These are phyloP conservation scores for Somion occarium DNA, from an alignment of 1,284 basidiomycete species.

Conservation along the genomic window DNA sequence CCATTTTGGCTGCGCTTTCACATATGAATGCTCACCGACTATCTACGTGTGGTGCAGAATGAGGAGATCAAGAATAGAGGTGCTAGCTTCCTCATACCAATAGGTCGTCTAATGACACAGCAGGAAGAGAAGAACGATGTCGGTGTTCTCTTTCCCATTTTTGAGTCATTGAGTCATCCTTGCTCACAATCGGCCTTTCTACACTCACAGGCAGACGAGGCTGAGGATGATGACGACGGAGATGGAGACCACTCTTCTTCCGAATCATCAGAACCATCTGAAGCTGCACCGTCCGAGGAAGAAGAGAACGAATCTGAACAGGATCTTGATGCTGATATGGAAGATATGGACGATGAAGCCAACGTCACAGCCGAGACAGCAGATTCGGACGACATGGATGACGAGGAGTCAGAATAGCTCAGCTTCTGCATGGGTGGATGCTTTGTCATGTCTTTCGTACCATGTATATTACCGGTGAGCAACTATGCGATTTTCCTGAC, in stretches of 20 bases:
- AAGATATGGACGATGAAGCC: slow-evolving; percentile 63
- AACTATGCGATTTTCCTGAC: neutral
- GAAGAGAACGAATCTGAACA: slow-evolving; percentile 30
- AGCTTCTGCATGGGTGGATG: neutral
- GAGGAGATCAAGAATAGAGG: slow-evolving; percentile 59
- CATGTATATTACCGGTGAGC: neutral
- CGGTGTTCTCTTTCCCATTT: slow-evolving; percentile 21
- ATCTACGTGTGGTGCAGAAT: slow-evolving; percentile 36
- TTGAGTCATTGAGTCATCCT: slow-evolving; percentile 3
- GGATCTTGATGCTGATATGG: slow-evolving; percentile 68
- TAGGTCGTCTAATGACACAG: slow-evolving; percentile 66
- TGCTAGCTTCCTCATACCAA: slow-evolving; percentile 63
- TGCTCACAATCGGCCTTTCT: neutral
- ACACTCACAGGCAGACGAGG: slow-evolving; percentile 36
- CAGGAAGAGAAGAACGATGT: slow-evolving; percentile 84
- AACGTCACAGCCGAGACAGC: slow-evolving; percentile 25
- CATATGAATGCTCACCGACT: neutral
- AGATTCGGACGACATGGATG: slow-evolving; percentile 35
- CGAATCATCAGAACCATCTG: neutral
- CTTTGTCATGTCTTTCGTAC: neutral
- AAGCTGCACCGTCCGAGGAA: slow-evolving; percentile 18
- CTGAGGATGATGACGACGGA: slow-evolving; percentile 35
- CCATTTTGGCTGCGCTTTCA: slow-evolving; percentile 8
- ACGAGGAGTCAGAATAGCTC: slow-evolving; percentile 19
- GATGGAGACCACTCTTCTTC: slow-evolving; percentile 36